Evolutionary conservation across 1,284 basidiomycete genomes (phyloP).

Genomic region (Ustilago shanxiensis): DNA sequence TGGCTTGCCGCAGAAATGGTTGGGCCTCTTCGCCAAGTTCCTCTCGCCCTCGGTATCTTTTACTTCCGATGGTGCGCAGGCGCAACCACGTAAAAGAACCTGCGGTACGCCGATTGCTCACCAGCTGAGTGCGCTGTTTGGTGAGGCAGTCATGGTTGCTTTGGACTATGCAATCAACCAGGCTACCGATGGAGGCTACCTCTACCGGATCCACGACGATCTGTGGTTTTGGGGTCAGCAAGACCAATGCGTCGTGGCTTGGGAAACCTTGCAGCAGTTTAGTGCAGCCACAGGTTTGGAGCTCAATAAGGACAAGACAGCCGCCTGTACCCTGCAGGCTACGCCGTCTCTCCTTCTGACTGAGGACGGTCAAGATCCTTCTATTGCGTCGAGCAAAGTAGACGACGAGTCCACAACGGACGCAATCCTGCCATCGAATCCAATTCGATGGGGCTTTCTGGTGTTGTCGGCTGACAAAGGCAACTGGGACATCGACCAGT

Average conservation of each 20-base stretch:
- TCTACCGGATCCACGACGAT: slow-evolving; percentile 18
- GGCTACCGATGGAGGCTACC: slow-evolving; percentile 16
- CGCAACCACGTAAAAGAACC: slow-evolving; percentile 1
- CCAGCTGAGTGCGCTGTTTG: slow-evolving; percentile 2
- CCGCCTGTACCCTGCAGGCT: slow-evolving; percentile 6
- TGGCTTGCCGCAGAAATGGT: slow-evolving; percentile 6
- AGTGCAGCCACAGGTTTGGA: slow-evolving; percentile 4
- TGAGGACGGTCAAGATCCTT: neutral
- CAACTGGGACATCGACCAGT: slow-evolving; percentile 13
- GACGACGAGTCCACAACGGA: neutral
- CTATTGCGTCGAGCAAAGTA: too few relatives aligned
- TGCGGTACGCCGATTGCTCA: slow-evolving; percentile 4
- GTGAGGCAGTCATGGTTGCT: slow-evolving; percentile 7
- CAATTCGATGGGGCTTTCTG: slow-evolving; percentile 9
- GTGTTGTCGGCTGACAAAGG: slow-evolving; percentile 8
- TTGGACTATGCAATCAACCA: slow-evolving; percentile 16
- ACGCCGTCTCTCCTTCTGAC: neutral
- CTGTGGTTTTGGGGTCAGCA: slow-evolving; percentile 17
- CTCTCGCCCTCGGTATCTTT: slow-evolving; percentile 10
- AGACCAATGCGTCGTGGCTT: slow-evolving; percentile 11
- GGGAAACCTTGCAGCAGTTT: slow-evolving; percentile 11
- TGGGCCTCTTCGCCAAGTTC: slow-evolving; percentile 14
- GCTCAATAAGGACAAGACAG: slow-evolving; percentile 13
- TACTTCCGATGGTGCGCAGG: slow-evolving; percentile 8
- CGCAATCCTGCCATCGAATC: slow-evolving; percentile 2